phyloP scores from a whole-genome alignment of 2,329 filamentous ascomycete species.

The Beauveria australis region DNA sequence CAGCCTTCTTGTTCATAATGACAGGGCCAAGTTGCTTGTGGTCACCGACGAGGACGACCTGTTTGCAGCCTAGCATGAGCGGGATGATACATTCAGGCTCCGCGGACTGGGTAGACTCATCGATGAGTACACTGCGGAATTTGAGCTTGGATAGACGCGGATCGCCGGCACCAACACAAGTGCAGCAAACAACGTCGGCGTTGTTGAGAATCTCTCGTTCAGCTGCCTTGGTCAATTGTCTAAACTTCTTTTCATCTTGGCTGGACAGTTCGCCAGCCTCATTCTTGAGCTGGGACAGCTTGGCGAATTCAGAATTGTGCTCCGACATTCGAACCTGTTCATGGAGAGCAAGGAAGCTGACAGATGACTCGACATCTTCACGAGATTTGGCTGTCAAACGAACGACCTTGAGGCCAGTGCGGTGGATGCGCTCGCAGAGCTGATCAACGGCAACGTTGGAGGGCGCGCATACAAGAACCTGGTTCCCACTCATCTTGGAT shows the following conservation, averaged over 20 bases:
- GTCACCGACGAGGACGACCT: slow-evolving; percentile 96
- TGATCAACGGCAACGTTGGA: slow-evolving; percentile 99
- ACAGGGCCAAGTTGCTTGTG: slow-evolving; percentile 97
- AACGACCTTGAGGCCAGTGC: slow-evolving; percentile 90
- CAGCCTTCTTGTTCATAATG: slow-evolving; percentile 99
- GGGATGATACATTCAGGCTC: slow-evolving; percentile 99
- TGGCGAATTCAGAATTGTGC: slow-evolving; percentile 86
- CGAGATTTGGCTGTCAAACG: slow-evolving; percentile 97
- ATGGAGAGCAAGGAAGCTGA: slow-evolving; percentile 89
- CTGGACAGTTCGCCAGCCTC: slow-evolving; percentile 88
- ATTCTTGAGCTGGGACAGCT: slow-evolving; percentile 85
- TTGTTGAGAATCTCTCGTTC: slow-evolving; percentile 93
- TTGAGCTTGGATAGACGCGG: slow-evolving; percentile 94
- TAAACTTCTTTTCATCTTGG: slow-evolving; percentile 97
- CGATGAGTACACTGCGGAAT: slow-evolving; percentile 94
- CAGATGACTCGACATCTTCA: slow-evolving; percentile 97
- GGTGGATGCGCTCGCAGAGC: slow-evolving; percentile 92
- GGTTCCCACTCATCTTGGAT: slow-evolving; percentile 87
- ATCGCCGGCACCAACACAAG: slow-evolving; percentile 93
- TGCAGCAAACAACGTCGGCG: slow-evolving; percentile 97
- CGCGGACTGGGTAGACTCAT: slow-evolving; percentile 95
- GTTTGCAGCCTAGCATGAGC: slow-evolving; percentile 92
- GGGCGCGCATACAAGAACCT: slow-evolving; percentile 91
- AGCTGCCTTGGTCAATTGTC: slow-evolving; percentile 85
- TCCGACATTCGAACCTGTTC: slow-evolving; percentile 98